Percentiles rank a stretch among this genome's conserved stretches.
Conservation (phyloP, 352 stramenopile species). For the Phytophthora ramorum region DNA sequence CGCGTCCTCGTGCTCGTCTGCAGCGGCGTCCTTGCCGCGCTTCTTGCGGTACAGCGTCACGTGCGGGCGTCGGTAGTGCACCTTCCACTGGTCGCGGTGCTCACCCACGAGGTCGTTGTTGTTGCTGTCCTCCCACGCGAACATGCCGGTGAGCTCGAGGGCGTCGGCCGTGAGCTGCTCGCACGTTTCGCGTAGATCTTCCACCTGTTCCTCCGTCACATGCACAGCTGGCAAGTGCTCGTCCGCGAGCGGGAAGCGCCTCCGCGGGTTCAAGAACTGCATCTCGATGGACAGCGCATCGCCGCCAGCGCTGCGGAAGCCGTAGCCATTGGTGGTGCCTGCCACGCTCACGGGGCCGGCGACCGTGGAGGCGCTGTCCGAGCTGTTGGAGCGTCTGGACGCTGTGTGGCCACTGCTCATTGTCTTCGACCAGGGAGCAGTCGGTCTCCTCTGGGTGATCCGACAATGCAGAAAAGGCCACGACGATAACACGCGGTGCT, state of each 20-base stretch:
- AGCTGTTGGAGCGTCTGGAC: constrained; percentile 38
- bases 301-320: constrained; percentile 56
- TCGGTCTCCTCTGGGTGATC: constrained; percentile 22
- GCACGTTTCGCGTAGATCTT: constrained; percentile 56
- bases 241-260: constrained; percentile 64
- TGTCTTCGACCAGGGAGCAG: background rate
- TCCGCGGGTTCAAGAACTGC: constrained; percentile 58
- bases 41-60: constrained; percentile 62
- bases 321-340: constrained; percentile 53
- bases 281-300: constrained; percentile 72
- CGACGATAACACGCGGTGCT: constrained; percentile 23
- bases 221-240: constrained; percentile 57
- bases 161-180: constrained; percentile 53
- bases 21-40: constrained; percentile 28
- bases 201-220: constrained; percentile 44
- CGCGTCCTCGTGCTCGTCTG: constrained; percentile 22
- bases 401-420: constrained; percentile 33
- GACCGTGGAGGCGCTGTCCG: constrained; percentile 35
- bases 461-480: constrained; percentile 35
- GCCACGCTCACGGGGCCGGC: constrained; percentile 39
- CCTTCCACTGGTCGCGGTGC: constrained; percentile 53
- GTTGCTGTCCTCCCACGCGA: constrained; percentile 60
- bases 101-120: constrained; percentile 44
- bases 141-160: constrained; percentile 61
- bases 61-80: constrained; percentile 60